Base-by-base conservation (phyloP, 306 rosid species). In the Arachis hypogaea region DNA sequence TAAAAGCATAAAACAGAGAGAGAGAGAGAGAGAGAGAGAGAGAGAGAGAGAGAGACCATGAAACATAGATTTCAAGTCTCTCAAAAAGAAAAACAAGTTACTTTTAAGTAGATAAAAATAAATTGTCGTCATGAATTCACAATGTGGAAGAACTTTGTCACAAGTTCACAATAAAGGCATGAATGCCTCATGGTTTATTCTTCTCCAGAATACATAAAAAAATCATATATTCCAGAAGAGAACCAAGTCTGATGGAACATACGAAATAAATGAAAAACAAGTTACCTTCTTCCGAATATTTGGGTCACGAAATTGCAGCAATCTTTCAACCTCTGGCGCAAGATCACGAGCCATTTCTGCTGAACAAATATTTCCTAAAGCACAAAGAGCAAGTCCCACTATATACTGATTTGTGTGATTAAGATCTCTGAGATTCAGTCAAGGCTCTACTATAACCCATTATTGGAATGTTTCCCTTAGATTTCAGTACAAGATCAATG, bases 291-390 rank as follows among this genome's bases (percentile, higher is more conserved):
- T 95, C 88, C 97, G 83, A 75, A 92, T 86, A 87, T 95, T 95
- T 68, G 99, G 99, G 78, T 95, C 99, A 43, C 99, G 93, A 82
- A 95, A 95, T 84, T 92, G 99, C 76, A 95, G 86, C 82, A 95
- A 81, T 61, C 99, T 92, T 81, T 95, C 99, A 58, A 95, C 99
- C 81, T 95, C 98, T 55, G 99, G 98, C 52, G 99, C 99, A 83
- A 95, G 99, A 90, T 95, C 98, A 77, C 99, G 97, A 66, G 99
- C 99, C 98, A 95, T 94, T 81, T 94, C 99, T 4, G 99, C 99
- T 30, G 99, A 94, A 78, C 98, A 94, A 80, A 94, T 94, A 85
- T 94, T 94, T 75, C 99, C 99, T 71, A 94, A 79, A 78, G 99
- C 99, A 87, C 99, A 94, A 67, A 94, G 97, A 28, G 99, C 99